Percentiles rank a stretch among this genome's conserved stretches.
Evolutionary conservation across 2,329 filamentous ascomycete genomes (phyloP).

Genomic region (Diplodia sapinea): DNA sequence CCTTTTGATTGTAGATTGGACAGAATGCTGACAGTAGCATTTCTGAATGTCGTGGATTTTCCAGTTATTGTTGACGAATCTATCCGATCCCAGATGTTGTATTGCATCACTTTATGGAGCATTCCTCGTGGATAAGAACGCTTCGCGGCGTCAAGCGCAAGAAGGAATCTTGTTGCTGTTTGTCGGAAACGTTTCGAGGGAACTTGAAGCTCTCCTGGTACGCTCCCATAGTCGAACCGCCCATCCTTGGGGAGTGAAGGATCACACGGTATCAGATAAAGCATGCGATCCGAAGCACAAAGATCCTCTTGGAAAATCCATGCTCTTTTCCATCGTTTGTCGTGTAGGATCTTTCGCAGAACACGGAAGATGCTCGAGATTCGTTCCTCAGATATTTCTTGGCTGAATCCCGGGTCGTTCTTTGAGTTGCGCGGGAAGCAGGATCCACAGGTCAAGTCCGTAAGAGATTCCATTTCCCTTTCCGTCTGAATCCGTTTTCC

Average conservation of each 20-base stretch:
- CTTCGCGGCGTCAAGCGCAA: conserved; percentile 30
- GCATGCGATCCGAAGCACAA: conserved; percentile 34
- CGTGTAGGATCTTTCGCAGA: conserved; percentile 32
- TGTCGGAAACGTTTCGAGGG: conserved; percentile 32
- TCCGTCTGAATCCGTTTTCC: conserved; percentile 32
- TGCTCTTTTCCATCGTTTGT: conserved; percentile 36
- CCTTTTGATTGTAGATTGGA: conserved; percentile 33
- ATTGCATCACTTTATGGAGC: conserved; percentile 36
- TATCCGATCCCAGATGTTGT: conserved; percentile 36
- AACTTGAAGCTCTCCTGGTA: conserved; percentile 35
- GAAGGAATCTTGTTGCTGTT: conserved; percentile 35
- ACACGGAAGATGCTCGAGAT: conserved; percentile 32
- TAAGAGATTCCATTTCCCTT: conserved; percentile 32
- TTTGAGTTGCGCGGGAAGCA: conserved; percentile 25
- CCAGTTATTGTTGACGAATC: neutral
- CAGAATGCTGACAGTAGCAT: conserved; percentile 35
- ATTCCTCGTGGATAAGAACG: conserved; percentile 33
- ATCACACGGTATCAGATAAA: conserved; percentile 34
- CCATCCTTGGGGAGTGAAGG: neutral
- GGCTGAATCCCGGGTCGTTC: conserved; percentile 10
- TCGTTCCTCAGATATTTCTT: neutral
- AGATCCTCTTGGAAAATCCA: conserved; percentile 40
- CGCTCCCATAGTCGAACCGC: conserved; percentile 26
- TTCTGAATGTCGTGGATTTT: conserved; percentile 30
- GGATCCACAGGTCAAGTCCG: conserved; percentile 19